A percentile compares a stretch with the other conserved stretches of the same genome.
These are phyloP conservation scores for Vickermania ingenoplastis DNA, from an alignment of 208 protist genomes.

Conservation along the genomic window DNA sequence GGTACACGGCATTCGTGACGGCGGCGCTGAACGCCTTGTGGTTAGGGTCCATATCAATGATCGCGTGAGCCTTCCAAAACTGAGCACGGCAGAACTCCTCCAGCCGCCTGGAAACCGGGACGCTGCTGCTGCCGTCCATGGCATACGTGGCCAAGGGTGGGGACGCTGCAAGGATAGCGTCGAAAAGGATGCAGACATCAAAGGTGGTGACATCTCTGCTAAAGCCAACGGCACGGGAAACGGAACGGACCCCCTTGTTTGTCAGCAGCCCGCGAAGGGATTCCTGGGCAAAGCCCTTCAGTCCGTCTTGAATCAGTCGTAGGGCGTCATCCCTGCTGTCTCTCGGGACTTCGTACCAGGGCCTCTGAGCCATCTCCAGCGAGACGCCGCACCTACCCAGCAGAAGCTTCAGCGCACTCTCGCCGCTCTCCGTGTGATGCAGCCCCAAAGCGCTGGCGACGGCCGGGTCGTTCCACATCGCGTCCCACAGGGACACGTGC, in stretches of 20 bases:
- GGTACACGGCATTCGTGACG: slow-evolving; percentile 40
- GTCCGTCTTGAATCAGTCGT: slow-evolving; percentile 43
- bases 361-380: slow-evolving; percentile 45
- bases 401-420: slow-evolving; percentile 60
- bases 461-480: slow-evolving; percentile 74
- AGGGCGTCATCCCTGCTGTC: slow-evolving; percentile 42
- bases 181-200: slow-evolving; percentile 69
- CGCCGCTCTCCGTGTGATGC: slow-evolving; percentile 74
- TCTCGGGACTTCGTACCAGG: slow-evolving; percentile 63
- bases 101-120: slow-evolving; percentile 15
- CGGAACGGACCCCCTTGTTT: slow-evolving; percentile 34
- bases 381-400: slow-evolving; percentile 81
- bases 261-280: slow-evolving; percentile 18
- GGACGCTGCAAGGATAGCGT: slow-evolving; percentile 37
- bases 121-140: slow-evolving; percentile 9
- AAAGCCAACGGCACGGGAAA: slow-evolving; percentile 56
- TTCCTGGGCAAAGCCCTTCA: slow-evolving; percentile 32
- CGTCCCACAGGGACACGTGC: slow-evolving; percentile 70
- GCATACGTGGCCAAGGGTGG: slow-evolving; percentile 28
- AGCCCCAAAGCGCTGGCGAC: slow-evolving; percentile 59
- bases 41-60: slow-evolving; percentile 77
- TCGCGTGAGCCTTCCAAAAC: slow-evolving; percentile 63
- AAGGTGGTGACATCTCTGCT: slow-evolving; percentile 75
- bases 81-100: slow-evolving; percentile 51
- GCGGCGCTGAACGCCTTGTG: slow-evolving; percentile 42